Conservation (phyloP, 176 grass and related monocot genomes). For the Carex myosuroides region DNA sequence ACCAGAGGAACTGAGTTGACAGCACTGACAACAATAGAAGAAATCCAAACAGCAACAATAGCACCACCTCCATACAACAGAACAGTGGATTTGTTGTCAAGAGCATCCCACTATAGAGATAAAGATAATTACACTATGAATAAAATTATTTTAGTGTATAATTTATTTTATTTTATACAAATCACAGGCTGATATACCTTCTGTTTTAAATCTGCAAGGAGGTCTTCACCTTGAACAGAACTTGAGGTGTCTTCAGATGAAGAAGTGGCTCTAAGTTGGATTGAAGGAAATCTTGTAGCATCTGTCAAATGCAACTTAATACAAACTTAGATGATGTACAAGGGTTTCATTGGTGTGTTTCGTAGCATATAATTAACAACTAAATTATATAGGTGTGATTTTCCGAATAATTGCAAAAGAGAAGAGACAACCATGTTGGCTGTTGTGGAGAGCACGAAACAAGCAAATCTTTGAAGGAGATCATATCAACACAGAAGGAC, state of each 20-base stretch:
- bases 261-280: conserved; percentile 28
- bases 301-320: conserved; percentile 27
- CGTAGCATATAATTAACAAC: not conserved
- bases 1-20: conserved; percentile 65
- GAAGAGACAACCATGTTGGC: not conserved
- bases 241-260: conserved; percentile 47
- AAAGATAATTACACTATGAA: not conserved
- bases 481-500: no score
- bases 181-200: conserved; percentile 38
- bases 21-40: conserved; percentile 42
- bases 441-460: no score
- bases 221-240: conserved; percentile 20
- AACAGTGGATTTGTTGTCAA: conserved; percentile 60
- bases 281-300: conserved; percentile 37
- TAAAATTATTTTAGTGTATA: not conserved
- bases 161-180: not conserved
- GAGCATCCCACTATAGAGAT: conserved; percentile 55
- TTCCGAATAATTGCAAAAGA: not conserved
- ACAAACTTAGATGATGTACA: not conserved
- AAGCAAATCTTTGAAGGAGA: no score
- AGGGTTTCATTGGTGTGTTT: not conserved
- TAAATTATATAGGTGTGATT: not conserved
- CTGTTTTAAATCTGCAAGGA: conserved; percentile 36
- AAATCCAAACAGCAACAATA: conserved; percentile 57
- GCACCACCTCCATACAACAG: conserved; percentile 48